Conservation (phyloP, 306 rosid genomes). For the Casuarina equisetifolia region DNA sequence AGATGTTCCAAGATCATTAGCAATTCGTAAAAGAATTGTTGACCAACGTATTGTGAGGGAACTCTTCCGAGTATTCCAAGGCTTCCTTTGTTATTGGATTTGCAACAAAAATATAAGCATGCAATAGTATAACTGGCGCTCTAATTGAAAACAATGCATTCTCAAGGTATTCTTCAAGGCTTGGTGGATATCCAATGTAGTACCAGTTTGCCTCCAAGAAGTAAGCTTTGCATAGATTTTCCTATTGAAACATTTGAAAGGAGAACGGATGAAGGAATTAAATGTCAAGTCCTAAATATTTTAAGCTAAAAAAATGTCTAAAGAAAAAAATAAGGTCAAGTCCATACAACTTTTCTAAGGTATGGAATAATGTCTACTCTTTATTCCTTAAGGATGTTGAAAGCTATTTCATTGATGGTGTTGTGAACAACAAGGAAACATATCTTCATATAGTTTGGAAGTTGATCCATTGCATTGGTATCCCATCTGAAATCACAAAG, state of each 20-base stretch:
- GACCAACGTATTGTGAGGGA: constrained; percentile 7
- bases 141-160: constrained; percentile 31
- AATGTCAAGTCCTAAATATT: not conserved
- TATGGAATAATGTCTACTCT: too few species aligned
- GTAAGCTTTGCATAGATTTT: constrained; percentile 26
- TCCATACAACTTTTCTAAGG: not conserved
- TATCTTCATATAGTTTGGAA: too few species aligned
- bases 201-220: constrained; percentile 36
- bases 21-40: constrained; percentile 14
- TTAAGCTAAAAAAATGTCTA: too few species aligned
- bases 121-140: not conserved
- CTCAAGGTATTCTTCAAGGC: constrained; percentile 25
- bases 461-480: too few species aligned
- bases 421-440: too few species aligned
- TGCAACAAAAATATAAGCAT: constrained; percentile 14
- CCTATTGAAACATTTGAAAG: constrained; percentile 26
- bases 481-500: too few species aligned
- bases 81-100: constrained; percentile 13
- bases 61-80: constrained; percentile 6
- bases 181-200: constrained; percentile 18
- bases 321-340: too few species aligned
- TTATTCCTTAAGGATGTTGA: too few species aligned
- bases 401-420: too few species aligned
- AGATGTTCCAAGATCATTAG: constrained; percentile 31
- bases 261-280: not conserved